These are phyloP conservation scores for Rhododendron ovatum DNA, from an alignment of 148 eudicot genomes.

Conservation along the genomic window DNA sequence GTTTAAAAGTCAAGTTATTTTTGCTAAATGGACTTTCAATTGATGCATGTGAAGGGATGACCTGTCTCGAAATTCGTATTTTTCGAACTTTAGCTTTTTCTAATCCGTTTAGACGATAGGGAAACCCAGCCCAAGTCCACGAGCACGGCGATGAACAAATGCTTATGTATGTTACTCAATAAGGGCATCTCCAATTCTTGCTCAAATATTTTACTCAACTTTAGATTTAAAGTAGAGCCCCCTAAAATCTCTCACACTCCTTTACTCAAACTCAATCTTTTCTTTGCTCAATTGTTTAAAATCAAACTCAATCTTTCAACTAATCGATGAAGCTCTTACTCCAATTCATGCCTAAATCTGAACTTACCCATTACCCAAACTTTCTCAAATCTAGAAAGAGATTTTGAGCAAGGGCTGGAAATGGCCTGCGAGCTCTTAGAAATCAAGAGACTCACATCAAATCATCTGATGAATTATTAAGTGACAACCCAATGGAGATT, in stretches of 20 bases:
- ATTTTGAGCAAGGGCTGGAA: not conserved
- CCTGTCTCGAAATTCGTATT: too few species aligned
- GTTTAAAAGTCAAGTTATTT: too few species aligned
- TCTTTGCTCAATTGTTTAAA: too few species aligned
- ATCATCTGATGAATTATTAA: not conserved
- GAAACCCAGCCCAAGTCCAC: not conserved
- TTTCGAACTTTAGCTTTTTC: too few species aligned
- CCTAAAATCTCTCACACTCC: too few species aligned
- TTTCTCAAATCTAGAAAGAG: not conserved
- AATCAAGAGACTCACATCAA: not conserved
- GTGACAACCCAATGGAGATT: not conserved
- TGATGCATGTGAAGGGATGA: too few species aligned
- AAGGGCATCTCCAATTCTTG: too few species aligned
- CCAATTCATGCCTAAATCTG: not conserved
- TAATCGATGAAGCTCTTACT: not conserved
- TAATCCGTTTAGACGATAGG: too few species aligned
- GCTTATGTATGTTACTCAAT: not conserved
- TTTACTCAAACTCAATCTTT: too few species aligned
- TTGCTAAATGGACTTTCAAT: too few species aligned
- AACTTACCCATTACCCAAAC: not conserved
- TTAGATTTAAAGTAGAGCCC: too few species aligned
- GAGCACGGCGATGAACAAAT: not conserved
- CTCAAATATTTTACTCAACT: too few species aligned
- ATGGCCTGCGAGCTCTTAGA: not conserved
- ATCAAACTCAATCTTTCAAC: not conserved